These are phyloP conservation scores for Prunus fruticosa DNA, from an alignment of 306 rosid species.

Conservation along the genomic window DNA sequence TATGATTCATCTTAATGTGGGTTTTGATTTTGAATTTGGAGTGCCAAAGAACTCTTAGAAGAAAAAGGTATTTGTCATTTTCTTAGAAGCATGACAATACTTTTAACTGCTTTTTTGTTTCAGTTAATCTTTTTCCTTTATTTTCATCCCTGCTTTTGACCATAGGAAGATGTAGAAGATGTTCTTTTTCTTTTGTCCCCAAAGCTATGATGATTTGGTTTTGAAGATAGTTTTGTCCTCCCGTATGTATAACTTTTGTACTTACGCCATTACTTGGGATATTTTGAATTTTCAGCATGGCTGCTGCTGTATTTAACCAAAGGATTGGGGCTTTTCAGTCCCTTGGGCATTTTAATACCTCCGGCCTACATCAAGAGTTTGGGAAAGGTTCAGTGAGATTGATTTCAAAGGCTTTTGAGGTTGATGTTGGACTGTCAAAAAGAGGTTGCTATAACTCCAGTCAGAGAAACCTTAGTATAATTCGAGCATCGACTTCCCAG, in stretches of 20 bases:
- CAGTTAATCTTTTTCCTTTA: neutral
- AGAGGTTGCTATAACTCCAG: constrained; percentile 30
- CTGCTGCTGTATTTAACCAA: constrained; percentile 63
- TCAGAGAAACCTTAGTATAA: constrained; percentile 29
- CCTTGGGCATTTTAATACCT: constrained; percentile 26
- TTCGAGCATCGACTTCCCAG: constrained; percentile 65
- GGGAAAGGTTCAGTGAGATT: constrained; percentile 39
- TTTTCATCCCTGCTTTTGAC: neutral
- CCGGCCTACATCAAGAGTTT: constrained; percentile 37
- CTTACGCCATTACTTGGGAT: constrained; percentile 12
- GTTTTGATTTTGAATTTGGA: neutral
- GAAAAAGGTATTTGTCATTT: neutral
- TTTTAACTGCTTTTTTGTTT: neutral
- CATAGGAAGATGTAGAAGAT: neutral
- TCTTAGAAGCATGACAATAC: neutral
- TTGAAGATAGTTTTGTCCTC: neutral
- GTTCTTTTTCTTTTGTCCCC: neutral
- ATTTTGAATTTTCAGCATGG: constrained; percentile 61
- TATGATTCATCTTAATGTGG: neutral
- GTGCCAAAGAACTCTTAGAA: neutral
- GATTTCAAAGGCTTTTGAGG: constrained; percentile 38
- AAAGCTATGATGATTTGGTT: neutral
- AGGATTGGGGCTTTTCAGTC: constrained; percentile 50
- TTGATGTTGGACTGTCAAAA: constrained; percentile 44
- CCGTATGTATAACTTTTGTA: neutral